Percentiles rank a stretch among this genome's conserved stretches.
Conservation (phyloP, 768 basidiomycete species). For the Serendipita sp. region DNA sequence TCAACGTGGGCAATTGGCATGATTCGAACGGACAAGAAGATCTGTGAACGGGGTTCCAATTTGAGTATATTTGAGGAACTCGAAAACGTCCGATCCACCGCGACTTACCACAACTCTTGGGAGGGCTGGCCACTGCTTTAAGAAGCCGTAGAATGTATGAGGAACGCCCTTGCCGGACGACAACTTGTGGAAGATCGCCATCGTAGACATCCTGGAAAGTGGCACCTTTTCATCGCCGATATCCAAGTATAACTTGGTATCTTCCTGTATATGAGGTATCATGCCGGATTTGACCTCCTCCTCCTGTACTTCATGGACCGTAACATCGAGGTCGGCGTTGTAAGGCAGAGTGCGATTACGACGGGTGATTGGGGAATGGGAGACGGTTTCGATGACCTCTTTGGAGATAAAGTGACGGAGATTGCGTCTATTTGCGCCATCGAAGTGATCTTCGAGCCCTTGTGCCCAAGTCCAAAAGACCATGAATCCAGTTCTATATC, state of each 20-base stretch:
- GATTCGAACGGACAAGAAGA: conserved; percentile 46
- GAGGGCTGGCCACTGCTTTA: conserved; percentile 54
- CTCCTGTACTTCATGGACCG: conserved; percentile 8
- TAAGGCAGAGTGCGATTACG: background rate
- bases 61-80: background rate
- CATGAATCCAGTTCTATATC: conserved; percentile 31
- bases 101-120: conserved; percentile 43
- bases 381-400: conserved; percentile 12
- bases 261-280: background rate
- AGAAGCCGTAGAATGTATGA: conserved; percentile 48
- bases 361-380: background rate
- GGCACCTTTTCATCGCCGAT: conserved; percentile 16
- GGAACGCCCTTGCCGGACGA: conserved; percentile 41
- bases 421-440: conserved; percentile 37
- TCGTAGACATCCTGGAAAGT: conserved; percentile 32
- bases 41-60: too few species aligned
- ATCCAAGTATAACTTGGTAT: conserved; percentile 17
- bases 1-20: conserved; percentile 36
- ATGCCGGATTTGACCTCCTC: conserved; percentile 12
- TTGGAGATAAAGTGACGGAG: conserved; percentile 37
- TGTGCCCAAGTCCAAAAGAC: conserved; percentile 49
- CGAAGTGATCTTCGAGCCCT: conserved; percentile 47
- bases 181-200: conserved; percentile 45
- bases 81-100: background rate
- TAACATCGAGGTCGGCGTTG: background rate